Conservation (phyloP, 2,329 filamentous ascomycete genomes). For the Cladosporium austrohemisphaericum region DNA sequence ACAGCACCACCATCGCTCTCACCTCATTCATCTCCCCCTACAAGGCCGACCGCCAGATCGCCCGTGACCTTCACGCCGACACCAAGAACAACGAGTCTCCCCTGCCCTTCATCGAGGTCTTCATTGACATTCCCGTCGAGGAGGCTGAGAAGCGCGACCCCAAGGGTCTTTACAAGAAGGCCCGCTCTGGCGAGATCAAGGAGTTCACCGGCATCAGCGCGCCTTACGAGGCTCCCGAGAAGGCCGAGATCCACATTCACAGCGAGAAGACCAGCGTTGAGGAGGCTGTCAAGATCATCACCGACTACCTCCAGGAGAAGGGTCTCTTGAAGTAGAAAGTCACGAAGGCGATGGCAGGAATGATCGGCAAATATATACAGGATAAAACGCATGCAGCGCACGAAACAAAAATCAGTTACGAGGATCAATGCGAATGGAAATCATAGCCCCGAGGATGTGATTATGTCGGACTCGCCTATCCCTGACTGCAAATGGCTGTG, state of each 20-base stretch:
- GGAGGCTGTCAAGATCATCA: slow-evolving; percentile 82
- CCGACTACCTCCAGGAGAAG: slow-evolving; percentile 70
- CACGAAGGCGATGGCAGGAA: not conserved
- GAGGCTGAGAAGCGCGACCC: slow-evolving; percentile 93
- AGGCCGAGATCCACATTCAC: slow-evolving; percentile 81
- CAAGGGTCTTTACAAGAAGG: slow-evolving; percentile 98
- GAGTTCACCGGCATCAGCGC: slow-evolving; percentile 95
- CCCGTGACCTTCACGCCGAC: slow-evolving; percentile 72
- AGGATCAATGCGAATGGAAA: not conserved
- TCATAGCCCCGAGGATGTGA: too few relatives aligned
- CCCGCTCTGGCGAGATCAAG: slow-evolving; percentile 86
- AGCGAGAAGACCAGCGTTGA: slow-evolving; percentile 80
- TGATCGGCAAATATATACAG: not conserved
- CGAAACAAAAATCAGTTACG: not conserved
- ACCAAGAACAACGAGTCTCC: slow-evolving; percentile 54
- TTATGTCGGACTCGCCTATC: too few relatives aligned
- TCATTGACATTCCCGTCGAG: slow-evolving; percentile 83
- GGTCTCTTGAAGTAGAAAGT: slow-evolving; percentile 52
- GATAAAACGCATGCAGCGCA: not conserved
- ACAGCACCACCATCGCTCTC: slow-evolving; percentile 79
- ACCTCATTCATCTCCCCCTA: slow-evolving; percentile 98
- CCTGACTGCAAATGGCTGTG: too few relatives aligned
- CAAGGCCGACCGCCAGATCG: slow-evolving; percentile 76
- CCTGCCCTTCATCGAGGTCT: slow-evolving; percentile 90
- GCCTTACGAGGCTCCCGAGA: slow-evolving; percentile 85